Base-by-base conservation (phyloP, 768 basidiomycete species). In the Mrakia blollopis region DNA sequence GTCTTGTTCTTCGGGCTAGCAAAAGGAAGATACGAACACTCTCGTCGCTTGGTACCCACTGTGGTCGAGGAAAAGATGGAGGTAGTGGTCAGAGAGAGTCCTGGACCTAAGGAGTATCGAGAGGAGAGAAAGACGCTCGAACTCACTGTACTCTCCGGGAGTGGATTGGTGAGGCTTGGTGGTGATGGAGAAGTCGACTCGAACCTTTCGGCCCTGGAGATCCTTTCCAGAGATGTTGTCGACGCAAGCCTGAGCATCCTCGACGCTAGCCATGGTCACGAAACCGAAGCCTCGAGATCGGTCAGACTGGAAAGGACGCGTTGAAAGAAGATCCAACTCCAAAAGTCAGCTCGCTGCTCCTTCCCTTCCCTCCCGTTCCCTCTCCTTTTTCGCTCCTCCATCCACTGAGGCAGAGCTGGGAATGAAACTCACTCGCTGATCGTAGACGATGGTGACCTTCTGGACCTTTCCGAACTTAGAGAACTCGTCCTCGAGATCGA, bases 271-370 rank as follows among this genome's bases (percentile, higher is more conserved):
- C 94, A 99, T 98, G 80, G 90, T 91, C 84, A 99, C 95, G 83
- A 99, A 99, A 61, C 96, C 96, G 80, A 99, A 99, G 16, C 96
- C 97, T 79, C 96, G 92, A 73, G 96, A 98, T 75, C 96, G 91
- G 83, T 95, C 94, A 73, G 93, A 92, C 94, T 86, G 77, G 61
- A 23, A n/a, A n/a, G 6, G 54, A 3, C 7, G 70, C 35, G 52
- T 6, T 4, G 30, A 67, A 25, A 10, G 63, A 68, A 47, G 63
- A 67, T 23, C 37, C 21, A 21, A n/a, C n/a, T n/a, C n/a, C n/a
- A n/a, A n/a, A n/a, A 68, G 65, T 68, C 37, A 68, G 65, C 63
- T 44, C 63, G 11, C 37, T 18, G 11, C 37, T 18, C 65, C 14
- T 35, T 23, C 18, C 39, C 35, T 25, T 35, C 23, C 65, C 37